Base-by-base conservation (phyloP, 2,329 filamentous ascomycete genomes). In the Fusarium nelsonii region DNA sequence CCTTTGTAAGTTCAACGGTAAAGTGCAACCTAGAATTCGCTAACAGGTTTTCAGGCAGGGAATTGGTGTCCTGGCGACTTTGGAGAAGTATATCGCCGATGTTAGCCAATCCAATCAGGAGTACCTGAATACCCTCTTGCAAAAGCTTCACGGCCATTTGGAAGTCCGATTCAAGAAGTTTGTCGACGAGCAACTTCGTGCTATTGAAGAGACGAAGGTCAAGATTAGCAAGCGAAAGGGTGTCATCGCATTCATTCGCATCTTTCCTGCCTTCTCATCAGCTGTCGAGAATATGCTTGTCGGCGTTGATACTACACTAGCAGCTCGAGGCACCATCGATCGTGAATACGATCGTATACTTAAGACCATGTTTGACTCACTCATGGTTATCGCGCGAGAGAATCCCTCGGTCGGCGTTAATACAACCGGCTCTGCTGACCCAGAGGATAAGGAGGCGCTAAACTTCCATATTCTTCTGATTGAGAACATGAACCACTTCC, bases 201-300 rank as follows among this genome's bases (percentile, higher is more conserved):
- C 94, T 7, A 97, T 98, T 68, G 96, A 98, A 80, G 96, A 98
- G 65, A 98, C 94, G 39, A 98, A 98, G 81, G 95, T 99, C 78
- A 97, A 97, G 84, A 94, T 97, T 81, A 97, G 97, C 84, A 98
- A 98, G 84, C 91, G 96, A 71, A 97, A 97, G 82, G 95, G 96
- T 12, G 93, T 99, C 58, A 97, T 98, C 74, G 90, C 91, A 16
- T 98, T 98, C 79, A 95, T 98, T 83, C 92, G 93, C 69, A 91
- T 95, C 40, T 98, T 98, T 83, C 96, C 95, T 1, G 84, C 90
- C 62, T 97, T 97, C 80, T 90, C 90, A n/a, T 81, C 88, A 2
- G 90, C 92, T 0, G 88, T 97, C 2, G 94, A 97, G 80, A 94
- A 91, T 75, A 94, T 97, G 88, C 85, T 97, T 46, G 81, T 85